These are phyloP conservation scores for Aspergillus carlsbadensis DNA, from an alignment of 495 filamentous ascomycete genomes.

Conservation along the genomic window DNA sequence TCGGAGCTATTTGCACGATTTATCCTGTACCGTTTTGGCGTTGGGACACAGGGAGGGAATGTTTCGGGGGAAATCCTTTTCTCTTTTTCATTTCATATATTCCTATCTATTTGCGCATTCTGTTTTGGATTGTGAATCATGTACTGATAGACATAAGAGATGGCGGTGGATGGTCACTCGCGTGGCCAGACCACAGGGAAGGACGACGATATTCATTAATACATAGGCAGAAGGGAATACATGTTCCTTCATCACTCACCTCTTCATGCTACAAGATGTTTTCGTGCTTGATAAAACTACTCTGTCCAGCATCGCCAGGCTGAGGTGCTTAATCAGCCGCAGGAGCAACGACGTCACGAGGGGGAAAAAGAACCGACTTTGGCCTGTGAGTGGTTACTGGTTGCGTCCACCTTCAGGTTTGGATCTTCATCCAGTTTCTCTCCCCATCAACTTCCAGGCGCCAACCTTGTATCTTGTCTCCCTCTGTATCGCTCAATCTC, in stretches of 20 bases:
- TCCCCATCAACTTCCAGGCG: too few species aligned
- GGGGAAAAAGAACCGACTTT: conserved; percentile 11
- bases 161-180: conserved; percentile 14
- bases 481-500: neutral
- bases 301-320: conserved; percentile 9
- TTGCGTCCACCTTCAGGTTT: too few species aligned
- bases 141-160: conserved; percentile 15
- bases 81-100: conserved; percentile 16
- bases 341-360: conserved; percentile 44
- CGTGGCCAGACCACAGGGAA: neutral
- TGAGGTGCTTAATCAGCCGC: conserved; percentile 18
- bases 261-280: neutral
- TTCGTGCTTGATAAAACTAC: neutral
- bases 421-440: too few species aligned
- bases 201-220: conserved; percentile 11
- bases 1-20: conserved; percentile 20
- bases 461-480: neutral
- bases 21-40: conserved; percentile 35
- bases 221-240: conserved; percentile 7
- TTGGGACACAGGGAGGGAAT: conserved; percentile 29
- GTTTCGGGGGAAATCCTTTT: conserved; percentile 17
- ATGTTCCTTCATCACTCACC: neutral
- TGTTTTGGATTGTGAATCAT: conserved; percentile 28
- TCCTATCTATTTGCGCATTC: conserved; percentile 33
- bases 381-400: neutral